These are phyloP conservation scores for Omphalotus guepiniiformis DNA, from an alignment of 768 basidiomycete species.

Conservation along the genomic window DNA sequence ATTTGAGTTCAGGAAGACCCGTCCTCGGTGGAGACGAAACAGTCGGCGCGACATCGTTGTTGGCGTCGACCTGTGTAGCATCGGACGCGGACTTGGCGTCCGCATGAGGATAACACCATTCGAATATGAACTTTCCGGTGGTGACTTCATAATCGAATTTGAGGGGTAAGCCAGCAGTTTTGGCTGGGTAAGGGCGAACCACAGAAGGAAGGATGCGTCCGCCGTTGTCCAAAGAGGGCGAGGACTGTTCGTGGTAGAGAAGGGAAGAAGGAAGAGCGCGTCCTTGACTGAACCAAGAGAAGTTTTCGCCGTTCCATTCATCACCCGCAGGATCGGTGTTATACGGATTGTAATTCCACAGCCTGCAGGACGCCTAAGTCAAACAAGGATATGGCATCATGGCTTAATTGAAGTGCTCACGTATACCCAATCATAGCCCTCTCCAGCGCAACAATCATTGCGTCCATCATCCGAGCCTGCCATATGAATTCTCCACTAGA, in stretches of 20 bases:
- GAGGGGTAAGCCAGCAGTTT: conserved; percentile 81
- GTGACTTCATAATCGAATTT: conserved; percentile 75
- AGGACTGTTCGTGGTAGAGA: conserved; percentile 55
- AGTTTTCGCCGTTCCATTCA: conserved; percentile 95
- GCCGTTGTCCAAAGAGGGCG: conserved; percentile 78
- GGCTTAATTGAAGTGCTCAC: conserved; percentile 41
- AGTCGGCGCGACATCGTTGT: conserved; percentile 9
- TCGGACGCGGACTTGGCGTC: neutral
- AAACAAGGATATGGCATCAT: neutral
- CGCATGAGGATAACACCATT: conserved; percentile 49
- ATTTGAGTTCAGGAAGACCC: conserved; percentile 35
- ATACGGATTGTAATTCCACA: conserved; percentile 93
- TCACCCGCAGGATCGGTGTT: conserved; percentile 81
- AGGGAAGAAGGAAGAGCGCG: conserved; percentile 54
- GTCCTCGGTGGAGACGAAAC: conserved; percentile 35
- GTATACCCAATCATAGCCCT: conserved; percentile 76
- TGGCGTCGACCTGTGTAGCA: neutral
- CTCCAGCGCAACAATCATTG: conserved; percentile 81
- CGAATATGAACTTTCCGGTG: conserved; percentile 59
- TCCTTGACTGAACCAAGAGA: conserved; percentile 82
- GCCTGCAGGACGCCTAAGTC: conserved; percentile 40
- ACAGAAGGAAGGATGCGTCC: conserved; percentile 71
- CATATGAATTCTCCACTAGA: conserved; percentile 66
- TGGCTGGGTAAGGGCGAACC: conserved; percentile 89
- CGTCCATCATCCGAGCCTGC: conserved; percentile 95